A percentile compares a stretch with the other conserved stretches of the same genome.
Conservation (phyloP, 345 rosid species). For the Erysimum cheiranthoides region DNA sequence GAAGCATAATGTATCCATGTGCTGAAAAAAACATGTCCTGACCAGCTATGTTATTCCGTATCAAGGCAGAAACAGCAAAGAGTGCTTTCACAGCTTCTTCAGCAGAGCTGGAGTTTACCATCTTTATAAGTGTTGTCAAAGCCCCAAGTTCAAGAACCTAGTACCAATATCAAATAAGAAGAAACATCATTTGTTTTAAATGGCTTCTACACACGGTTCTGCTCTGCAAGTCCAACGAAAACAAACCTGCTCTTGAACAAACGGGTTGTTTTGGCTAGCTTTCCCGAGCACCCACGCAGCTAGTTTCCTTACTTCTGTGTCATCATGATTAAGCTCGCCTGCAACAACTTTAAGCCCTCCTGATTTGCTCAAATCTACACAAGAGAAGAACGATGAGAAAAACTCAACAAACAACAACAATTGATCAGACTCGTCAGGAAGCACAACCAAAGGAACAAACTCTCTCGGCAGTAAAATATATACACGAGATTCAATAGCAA, state of each 20-base stretch:
- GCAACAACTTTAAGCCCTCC: slow-evolving; percentile 72
- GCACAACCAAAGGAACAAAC: not conserved
- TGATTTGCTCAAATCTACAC: slow-evolving; percentile 76
- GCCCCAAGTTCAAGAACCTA: slow-evolving; percentile 85
- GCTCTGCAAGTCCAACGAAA: slow-evolving; percentile 1
- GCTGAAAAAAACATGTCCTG: slow-evolving; percentile 79
- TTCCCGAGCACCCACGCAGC: slow-evolving; percentile 97
- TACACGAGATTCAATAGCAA: not conserved
- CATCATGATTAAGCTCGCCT: slow-evolving; percentile 69
- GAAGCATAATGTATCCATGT: slow-evolving; percentile 84
- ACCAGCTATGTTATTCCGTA: slow-evolving; percentile 71
- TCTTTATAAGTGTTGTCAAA: slow-evolving; percentile 61
- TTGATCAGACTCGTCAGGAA: not conserved
- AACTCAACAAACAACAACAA: not conserved
- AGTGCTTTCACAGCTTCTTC: slow-evolving; percentile 95
- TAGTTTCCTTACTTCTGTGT: slow-evolving; percentile 66
- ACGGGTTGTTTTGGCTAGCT: slow-evolving; percentile 88
- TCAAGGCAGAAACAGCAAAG: slow-evolving; percentile 85
- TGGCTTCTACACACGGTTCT: slow-evolving; percentile 12
- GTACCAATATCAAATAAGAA: slow-evolving; percentile 27
- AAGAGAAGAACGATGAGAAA: slow-evolving; percentile 7
- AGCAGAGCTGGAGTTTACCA: slow-evolving; percentile 64
- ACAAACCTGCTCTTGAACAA: slow-evolving; percentile 78
- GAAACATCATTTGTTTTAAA: slow-evolving; percentile 6
- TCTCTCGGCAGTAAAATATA: not conserved